Percentiles rank a stretch among this genome's conserved stretches.
These are phyloP conservation scores for Arthrocladium fulminans DNA, from an alignment of 2,329 filamentous ascomycete genomes.

Conservation along the genomic window DNA sequence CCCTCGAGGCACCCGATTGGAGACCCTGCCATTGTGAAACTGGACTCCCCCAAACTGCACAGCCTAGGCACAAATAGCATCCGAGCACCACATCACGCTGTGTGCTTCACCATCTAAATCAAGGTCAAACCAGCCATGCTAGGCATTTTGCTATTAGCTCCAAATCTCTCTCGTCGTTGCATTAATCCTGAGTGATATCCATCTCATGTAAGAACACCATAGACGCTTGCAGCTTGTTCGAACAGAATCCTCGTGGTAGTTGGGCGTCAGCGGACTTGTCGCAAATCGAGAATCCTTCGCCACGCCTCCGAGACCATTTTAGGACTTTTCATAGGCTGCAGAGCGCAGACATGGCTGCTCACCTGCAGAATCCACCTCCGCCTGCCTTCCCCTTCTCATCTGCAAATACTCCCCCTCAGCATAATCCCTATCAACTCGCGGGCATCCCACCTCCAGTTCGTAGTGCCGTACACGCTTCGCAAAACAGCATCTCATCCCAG, in stretches of 20 bases:
- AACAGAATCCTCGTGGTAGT: background rate
- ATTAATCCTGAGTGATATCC: background rate
- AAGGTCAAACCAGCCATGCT: background rate
- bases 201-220: background rate
- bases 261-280: background rate
- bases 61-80: conserved; percentile 10
- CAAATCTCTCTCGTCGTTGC: background rate
- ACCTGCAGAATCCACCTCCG: background rate
- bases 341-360: background rate
- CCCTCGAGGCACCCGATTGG: background rate
- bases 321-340: background rate
- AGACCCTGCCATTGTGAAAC: background rate
- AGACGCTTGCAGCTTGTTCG: background rate
- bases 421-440: conserved; percentile 1
- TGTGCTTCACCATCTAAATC: background rate
- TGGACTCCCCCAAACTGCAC: conserved; percentile 4
- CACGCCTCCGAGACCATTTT: background rate
- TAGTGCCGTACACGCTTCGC: background rate
- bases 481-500: background rate
- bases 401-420: background rate
- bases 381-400: background rate
- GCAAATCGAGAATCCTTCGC: background rate
- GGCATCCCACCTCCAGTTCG: background rate
- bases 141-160: background rate
- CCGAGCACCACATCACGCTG: background rate